Conservation (phyloP, 2,329 filamentous ascomycete species). For the Paramyrothecium roridum region DNA sequence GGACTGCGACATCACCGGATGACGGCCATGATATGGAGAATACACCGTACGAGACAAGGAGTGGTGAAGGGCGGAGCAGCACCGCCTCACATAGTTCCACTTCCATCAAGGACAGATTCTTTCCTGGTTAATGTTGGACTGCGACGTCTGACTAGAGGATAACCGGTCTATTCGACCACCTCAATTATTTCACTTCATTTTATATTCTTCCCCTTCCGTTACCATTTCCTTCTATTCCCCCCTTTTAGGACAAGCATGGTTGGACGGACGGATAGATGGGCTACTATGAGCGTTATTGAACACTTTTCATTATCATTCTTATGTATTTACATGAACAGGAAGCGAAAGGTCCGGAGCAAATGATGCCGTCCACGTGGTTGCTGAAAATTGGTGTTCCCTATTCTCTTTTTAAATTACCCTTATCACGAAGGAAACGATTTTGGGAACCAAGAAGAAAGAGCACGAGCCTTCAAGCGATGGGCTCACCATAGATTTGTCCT, state of each 20-base stretch:
- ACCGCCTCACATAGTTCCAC: conserved; percentile 15
- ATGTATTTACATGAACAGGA: background rate
- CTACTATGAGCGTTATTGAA: background rate
- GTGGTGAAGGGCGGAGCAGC: conserved; percentile 17
- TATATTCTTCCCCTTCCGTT: background rate
- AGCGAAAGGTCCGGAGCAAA: background rate
- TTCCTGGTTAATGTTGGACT: conserved; percentile 10
- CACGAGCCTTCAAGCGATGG: background rate
- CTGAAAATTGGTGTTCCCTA: background rate
- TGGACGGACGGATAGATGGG: background rate
- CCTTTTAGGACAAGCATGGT: background rate
- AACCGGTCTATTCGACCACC: background rate
- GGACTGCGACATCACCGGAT: conserved; percentile 4
- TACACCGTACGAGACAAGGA: conserved; percentile 12
- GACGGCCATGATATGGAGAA: conserved; percentile 20
- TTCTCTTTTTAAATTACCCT: background rate
- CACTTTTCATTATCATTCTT: background rate
- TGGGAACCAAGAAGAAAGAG: background rate
- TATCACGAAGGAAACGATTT: background rate
- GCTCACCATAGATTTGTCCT: background rate
- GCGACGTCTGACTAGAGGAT: background rate
- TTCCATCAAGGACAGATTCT: conserved; percentile 21
- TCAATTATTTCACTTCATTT: background rate
- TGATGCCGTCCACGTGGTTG: background rate
- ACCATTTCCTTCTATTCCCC: background rate